Base-by-base conservation (phyloP, 2,329 filamentous ascomycete species). In the Neofusicoccum sp. region DNA sequence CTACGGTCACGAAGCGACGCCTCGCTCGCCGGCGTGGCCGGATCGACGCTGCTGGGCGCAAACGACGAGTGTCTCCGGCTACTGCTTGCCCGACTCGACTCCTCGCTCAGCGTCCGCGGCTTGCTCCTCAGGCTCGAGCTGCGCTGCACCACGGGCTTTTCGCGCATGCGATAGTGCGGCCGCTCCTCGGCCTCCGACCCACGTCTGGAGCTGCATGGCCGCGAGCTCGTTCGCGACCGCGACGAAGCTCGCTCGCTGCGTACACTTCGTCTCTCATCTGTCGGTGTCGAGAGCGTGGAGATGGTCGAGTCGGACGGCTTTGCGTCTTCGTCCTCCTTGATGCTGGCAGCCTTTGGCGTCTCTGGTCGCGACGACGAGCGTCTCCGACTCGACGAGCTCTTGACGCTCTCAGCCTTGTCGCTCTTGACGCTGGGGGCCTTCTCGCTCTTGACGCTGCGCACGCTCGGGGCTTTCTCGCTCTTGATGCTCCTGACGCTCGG, bases 141-240 rank as follows among this genome's bases (percentile, higher is more conserved):
- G 37, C 61, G 61, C 37, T 58, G 50, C 28, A 49, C 36, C 36
- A 58, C 37, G n/a, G 61, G 61, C 44, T 50, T 63, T 34, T 59
- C 54, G 6, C 45, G 33, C 61, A 59, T 63, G 12, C 61, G 52
- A 14, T 63, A 63, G 28, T 44, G 43, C 41, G 61, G 61, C 3
- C 59, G 59, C 16, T 62, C 59, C 6, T 50, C 48, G 3, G 8
- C 41, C 22, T 62, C 59, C 6, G 59, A 58, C 5, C 36, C 34
- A 31, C 59, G 37, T 36, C 39, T 52, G 29, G 59, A 54, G 6
- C 28, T 37, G 33, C 34, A 54, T 2, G 56, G 34, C 3, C 56
- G 56, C 7, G 56, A 59, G 45, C 28, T 33, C 22, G 59, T 54
- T 6, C 59, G 47, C 16, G 59, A 16, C 3, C 43, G 48, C 31